Percentiles rank a stretch among this genome's conserved stretches.
Evolutionary conservation across 2,329 filamentous ascomycete genomes (phyloP).

Genomic region (Cladosporium sp.): DNA sequence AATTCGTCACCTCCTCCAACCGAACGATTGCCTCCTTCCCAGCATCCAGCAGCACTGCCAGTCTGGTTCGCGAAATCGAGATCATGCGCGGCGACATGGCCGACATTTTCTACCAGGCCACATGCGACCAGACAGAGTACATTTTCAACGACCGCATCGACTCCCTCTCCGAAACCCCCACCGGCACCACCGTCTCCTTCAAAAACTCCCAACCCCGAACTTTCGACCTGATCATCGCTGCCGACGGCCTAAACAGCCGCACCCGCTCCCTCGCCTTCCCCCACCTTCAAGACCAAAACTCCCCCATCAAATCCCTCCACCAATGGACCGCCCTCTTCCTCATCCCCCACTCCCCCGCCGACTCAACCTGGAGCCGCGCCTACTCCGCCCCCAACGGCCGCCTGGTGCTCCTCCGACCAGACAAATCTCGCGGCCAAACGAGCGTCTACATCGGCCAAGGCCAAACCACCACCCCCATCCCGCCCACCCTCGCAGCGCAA

Average conservation of each 20-base stretch:
- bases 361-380: conserved; percentile 29
- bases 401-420: conserved; percentile 28
- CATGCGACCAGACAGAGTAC: conserved; percentile 24
- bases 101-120: conserved; percentile 21
- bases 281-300: conserved; percentile 18
- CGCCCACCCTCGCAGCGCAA: conserved; percentile 20
- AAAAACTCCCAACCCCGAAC: conserved; percentile 19
- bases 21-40: conserved; percentile 18
- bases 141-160: conserved; percentile 28
- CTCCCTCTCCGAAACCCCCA: conserved; percentile 21
- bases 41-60: conserved; percentile 24
- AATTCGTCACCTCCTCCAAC: conserved; percentile 26
- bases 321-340: conserved; percentile 31
- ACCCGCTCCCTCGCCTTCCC: conserved; percentile 29
- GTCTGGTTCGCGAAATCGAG: conserved; percentile 31
- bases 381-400: conserved; percentile 27
- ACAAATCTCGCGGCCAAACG: conserved; percentile 17
- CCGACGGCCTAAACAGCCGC: conserved; percentile 29
- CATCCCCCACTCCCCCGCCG: conserved; percentile 21
- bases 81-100: conserved; percentile 29
- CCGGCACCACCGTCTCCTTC: conserved; percentile 24
- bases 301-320: conserved; percentile 19
- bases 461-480: conserved; percentile 21
- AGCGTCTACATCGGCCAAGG: conserved; percentile 25
- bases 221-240: conserved; percentile 29